A percentile compares a stretch with the other conserved stretches of the same genome.
These are phyloP conservation scores for Rhizopogon vulgaris DNA, from an alignment of 768 basidiomycete species.

Conservation along the genomic window DNA sequence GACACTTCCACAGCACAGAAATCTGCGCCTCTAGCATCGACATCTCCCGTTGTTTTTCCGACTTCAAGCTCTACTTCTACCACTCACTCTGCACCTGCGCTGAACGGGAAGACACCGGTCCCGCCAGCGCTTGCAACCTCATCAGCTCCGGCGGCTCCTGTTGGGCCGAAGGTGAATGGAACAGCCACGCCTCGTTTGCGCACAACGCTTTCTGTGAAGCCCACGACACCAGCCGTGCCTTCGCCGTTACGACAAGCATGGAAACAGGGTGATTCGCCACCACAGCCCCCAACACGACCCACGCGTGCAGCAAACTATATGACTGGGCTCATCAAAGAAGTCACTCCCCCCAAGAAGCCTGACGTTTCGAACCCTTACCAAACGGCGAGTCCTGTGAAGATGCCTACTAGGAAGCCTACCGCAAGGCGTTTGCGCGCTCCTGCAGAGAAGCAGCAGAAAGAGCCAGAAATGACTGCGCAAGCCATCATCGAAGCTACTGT, in stretches of 20 bases:
- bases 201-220: constrained; percentile 36
- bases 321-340: constrained; percentile 66
- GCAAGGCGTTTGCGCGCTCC: constrained; percentile 32
- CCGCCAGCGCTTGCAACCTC: constrained; percentile 12
- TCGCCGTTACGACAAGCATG: constrained; percentile 76
- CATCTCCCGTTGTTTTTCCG: constrained; percentile 16
- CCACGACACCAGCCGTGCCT: constrained; percentile 57
- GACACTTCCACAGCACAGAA: constrained; percentile 30
- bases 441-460: constrained; percentile 29
- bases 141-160: constrained; percentile 13
- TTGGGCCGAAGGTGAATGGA: constrained; percentile 23
- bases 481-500: constrained; percentile 74
- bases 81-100: constrained; percentile 21
- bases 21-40: constrained; percentile 17
- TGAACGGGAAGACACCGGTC: constrained; percentile 20
- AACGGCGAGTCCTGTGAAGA: constrained; percentile 57
- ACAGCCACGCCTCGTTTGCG: constrained; percentile 30
- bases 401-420: constrained; percentile 33
- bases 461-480: constrained; percentile 42
- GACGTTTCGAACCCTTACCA: constrained; percentile 80
- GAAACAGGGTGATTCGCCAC: constrained; percentile 40
- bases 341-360: constrained; percentile 55
- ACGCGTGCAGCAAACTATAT: constrained; percentile 67
- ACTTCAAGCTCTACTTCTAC: constrained; percentile 26
- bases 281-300: constrained; percentile 30